Base-by-base conservation (phyloP, 179 eudicot species). In the Spinacia oleracea region DNA sequence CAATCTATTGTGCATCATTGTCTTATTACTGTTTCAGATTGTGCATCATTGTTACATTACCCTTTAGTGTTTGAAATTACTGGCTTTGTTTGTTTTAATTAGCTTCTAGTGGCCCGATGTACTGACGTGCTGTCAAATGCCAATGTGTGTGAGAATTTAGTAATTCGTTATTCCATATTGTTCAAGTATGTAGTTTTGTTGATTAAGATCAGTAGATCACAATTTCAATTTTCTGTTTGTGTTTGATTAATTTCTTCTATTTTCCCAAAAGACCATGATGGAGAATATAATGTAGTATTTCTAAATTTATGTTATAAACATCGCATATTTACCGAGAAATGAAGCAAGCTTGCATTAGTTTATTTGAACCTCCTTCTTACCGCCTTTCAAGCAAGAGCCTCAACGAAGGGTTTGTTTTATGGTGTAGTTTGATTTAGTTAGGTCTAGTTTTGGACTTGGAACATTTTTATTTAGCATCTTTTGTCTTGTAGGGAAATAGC, bases 401-500 rank as follows among this genome's bases (percentile, higher is more conserved):
- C n/a, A 21, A 5, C 20, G 27, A 12, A 1, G 3, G 40, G 5
- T 38, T 4, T 38, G 40, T 38, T 4, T 38, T 38, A 38, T 38
- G 31, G 9, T 62, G 3, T 43, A 27, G 27, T 70, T 50, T 70
- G 27, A 25, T 70, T 12, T 23, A 15, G 23, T 40, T 27, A 55
- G 58, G 43, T 4, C 40, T 32, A 20, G 8, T 21, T 63, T n/a
- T n/a, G n/a, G n/a, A n/a, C n/a, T n/a, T n/a, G n/a, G n/a, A n/a
- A n/a, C n/a, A n/a, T n/a, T n/a, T n/a, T n/a, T n/a, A n/a, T n/a
- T n/a, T n/a, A n/a, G 31, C 53, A 14, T 71, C 51, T 25, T 55
- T 43, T 60, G 71, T 40, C 76, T 59, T 71, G 67, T 75, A 94
- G 98, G 98, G 94, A 45, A 94, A 94, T 85, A 91, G 95, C 78